Base-by-base conservation (phyloP, 345 rosid species). In the Nasturtium officinale region DNA sequence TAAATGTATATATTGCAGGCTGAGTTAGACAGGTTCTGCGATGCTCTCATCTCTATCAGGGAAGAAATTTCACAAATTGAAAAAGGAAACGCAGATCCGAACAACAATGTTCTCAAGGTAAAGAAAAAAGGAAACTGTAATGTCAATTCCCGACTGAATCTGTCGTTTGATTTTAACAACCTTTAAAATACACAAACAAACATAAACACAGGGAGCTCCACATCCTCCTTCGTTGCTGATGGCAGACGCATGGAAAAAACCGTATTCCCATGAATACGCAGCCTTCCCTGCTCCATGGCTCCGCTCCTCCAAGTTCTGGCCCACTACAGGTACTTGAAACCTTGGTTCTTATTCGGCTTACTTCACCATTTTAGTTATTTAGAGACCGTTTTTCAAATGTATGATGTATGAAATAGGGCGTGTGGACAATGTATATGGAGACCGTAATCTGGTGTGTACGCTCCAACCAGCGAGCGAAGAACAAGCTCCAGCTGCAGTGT, bases 221-320 rank as follows among this genome's bases (percentile, higher is more conserved):
- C 99, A 95, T 79, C 96, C 99, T 56, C 97, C 93, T 75, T 87
- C 96, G 23, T 70, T 91, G 88, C 96, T 95, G 61, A 91, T 95
- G 99, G 96, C 87, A 80, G 97, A 95, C 74, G 17, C 86, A 43
- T 95, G 99, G 99, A 81, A 86, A 7, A 91, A 91, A 46, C 97
- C 99, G 8, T 95, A 95, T 79, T 81, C 96, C 15, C 78, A 96
- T 42, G 96, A 91, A 66, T 91, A 88, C 73, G 99, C 99, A 10
- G 97, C 96, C 57, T 95, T 87, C 87, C 96, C 99, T 2, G 96
- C 96, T 67, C 74, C 99, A 50, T 95, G 99, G 99, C 97, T 95
- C 74, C 91, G 89, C 3, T 47, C 66, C 23, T 80, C 96, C 7
- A 95, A 95, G 81, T 91, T 95, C 90, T 95, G 99, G 99, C 99